Percentiles rank a stretch among this genome's conserved stretches.
phyloP scores from a whole-genome alignment of 352 stramenopile species.

The Phytophthora palmivora region DNA sequence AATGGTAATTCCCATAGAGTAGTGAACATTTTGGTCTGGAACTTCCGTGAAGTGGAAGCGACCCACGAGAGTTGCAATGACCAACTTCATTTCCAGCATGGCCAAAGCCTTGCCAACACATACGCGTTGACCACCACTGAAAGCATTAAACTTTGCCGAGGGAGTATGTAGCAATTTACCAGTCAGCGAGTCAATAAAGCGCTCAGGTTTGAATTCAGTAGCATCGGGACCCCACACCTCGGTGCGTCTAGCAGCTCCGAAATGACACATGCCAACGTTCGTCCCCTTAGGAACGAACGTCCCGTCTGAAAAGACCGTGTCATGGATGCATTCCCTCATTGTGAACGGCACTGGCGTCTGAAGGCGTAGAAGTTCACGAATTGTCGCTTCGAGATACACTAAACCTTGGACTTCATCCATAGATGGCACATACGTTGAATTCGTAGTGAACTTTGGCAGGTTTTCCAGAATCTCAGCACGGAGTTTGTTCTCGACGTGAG shows the following conservation, averaged over 20 bases:
- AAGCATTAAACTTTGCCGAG: slow-evolving; percentile 71
- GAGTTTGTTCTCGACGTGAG: slow-evolving; percentile 47
- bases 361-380: slow-evolving; percentile 71
- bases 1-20: slow-evolving; percentile 47
- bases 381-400: slow-evolving; percentile 64
- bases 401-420: slow-evolving; percentile 60
- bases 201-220: slow-evolving; percentile 33
- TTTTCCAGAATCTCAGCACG: slow-evolving; percentile 51
- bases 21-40: slow-evolving; percentile 38
- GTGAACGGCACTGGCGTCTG: slow-evolving; percentile 54
- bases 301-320: slow-evolving; percentile 68
- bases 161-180: slow-evolving; percentile 47
- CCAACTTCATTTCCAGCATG: slow-evolving; percentile 80
- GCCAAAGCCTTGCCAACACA: slow-evolving; percentile 73
- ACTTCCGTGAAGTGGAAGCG: slow-evolving; percentile 53
- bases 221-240: slow-evolving; percentile 74
- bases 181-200: slow-evolving; percentile 56
- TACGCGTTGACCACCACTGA: slow-evolving; percentile 68
- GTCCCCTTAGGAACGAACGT: slow-evolving; percentile 66
- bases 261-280: slow-evolving; percentile 57
- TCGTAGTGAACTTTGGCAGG: slow-evolving; percentile 39
- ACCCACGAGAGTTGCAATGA: slow-evolving; percentile 53
- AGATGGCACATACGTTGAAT: slow-evolving; percentile 36
- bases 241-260: slow-evolving; percentile 52
- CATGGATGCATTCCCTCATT: slow-evolving; percentile 42